Evolutionary conservation across 306 rosid species (phyloP), one percentile per base, ranked within the genome.

Genomic region (Ceratonia siliqua): DNA sequence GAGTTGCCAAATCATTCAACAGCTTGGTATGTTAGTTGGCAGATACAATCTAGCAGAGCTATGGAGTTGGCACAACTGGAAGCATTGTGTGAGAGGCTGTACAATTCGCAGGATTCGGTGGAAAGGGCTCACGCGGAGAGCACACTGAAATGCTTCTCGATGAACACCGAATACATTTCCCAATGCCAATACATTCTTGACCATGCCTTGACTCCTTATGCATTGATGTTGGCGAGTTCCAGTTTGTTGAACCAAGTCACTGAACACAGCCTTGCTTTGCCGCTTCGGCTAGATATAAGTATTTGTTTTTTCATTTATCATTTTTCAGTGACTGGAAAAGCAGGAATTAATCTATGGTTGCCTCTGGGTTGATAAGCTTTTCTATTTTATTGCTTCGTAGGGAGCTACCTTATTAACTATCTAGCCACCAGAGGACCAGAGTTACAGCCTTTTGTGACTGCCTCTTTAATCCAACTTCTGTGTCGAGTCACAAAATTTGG

Each of bases 191-290:
- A 85, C 81, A 85, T 85, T 50, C 89, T 85, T 17, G 89, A 85
- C 59, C 82, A 85, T 82, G 85, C 89, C 17, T 42, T 82, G 74
- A 85, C 89, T 41, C 89, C 89, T 11, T 85, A 85, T 45, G 89
- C 89, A 13, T 79, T 85, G 85, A 85, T 85, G 89, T 79, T 85
- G 0, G 89, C 89, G 24, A 85, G 87, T 73, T 85, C 89, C 53
- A 85, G 89, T 73, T 80, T 85, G 81, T 73, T 85, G 83, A 85
- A 85, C 82, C 89, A 85, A 79, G 89, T 85, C 53, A 85, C 89
- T 2, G 87, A 85, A 50, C 89, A 82, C 9, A 82, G 83, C 79
- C 89, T 85, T 41, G 83, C 85, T 61, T 38, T 85, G 66, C 79
- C 82, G 69, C 89, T 85, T 56, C 87, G 89, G 6, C 74, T 85